Percentiles rank a stretch among this genome's conserved stretches.
Conservation (phyloP, 1,284 basidiomycete species). For the Ustilago trichophora region DNA sequence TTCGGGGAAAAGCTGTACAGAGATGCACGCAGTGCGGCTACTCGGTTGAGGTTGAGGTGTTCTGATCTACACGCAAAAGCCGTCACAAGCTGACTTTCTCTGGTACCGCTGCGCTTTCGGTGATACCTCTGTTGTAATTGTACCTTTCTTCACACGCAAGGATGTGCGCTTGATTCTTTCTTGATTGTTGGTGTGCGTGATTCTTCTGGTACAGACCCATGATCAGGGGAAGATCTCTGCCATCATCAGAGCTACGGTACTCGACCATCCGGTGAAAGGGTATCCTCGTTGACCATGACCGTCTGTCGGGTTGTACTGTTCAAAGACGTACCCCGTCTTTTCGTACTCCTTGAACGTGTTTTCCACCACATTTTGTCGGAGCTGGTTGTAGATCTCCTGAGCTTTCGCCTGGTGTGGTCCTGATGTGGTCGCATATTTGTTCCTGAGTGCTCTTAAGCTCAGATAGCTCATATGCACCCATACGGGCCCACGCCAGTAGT, state of each 20-base stretch:
- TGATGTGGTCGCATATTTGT: conserved; percentile 80
- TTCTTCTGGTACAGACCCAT: too few relatives aligned
- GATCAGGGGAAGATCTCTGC: conserved; percentile 55
- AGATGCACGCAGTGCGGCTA: conserved; percentile 50
- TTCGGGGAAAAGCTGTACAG: conserved; percentile 39
- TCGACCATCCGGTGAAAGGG: conserved; percentile 65
- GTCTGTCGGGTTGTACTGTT: conserved; percentile 86
- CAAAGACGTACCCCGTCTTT: conserved; percentile 92
- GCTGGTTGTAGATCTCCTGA: conserved; percentile 78
- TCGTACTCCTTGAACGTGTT: conserved; percentile 92
- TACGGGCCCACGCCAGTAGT: conserved; percentile 95
- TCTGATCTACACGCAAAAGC: too few relatives aligned
- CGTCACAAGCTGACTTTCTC: too few relatives aligned
- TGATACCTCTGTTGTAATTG: too few relatives aligned
- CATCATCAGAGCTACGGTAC: conserved; percentile 62
- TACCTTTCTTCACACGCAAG: too few relatives aligned
- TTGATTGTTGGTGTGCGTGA: too few relatives aligned
- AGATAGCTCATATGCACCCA: conserved; percentile 98
- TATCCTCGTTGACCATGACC: conserved; percentile 83
- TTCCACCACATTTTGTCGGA: conserved; percentile 82
- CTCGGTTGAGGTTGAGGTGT: conserved; percentile 54
- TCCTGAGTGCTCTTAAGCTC: conserved; percentile 77
- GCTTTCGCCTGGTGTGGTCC: conserved; percentile 83
- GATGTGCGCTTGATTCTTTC: too few relatives aligned
- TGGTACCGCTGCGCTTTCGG: too few relatives aligned